Conservation (phyloP, 192 early-diverging fungal species). For the Umbelopsis vinacea region DNA sequence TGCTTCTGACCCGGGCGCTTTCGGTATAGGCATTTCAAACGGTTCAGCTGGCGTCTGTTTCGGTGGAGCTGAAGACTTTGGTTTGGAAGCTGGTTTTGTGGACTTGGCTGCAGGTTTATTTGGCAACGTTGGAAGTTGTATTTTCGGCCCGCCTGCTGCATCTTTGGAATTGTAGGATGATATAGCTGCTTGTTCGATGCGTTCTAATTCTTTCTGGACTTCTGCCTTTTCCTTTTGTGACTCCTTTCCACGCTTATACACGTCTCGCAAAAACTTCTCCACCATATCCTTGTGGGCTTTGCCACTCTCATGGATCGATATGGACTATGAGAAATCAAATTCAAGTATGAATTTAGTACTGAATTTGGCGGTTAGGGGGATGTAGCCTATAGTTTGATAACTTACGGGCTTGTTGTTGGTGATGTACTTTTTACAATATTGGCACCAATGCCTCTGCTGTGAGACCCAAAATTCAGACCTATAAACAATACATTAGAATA, state of each 20-base stretch:
- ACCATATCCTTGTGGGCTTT: conserved; percentile 86
- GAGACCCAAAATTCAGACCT: conserved; percentile 71
- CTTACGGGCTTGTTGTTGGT: conserved; percentile 83
- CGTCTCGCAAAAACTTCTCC: conserved; percentile 71
- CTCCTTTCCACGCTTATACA: conserved; percentile 60
- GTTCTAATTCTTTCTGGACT: conserved; percentile 64
- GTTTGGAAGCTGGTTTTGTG: conserved; percentile 11
- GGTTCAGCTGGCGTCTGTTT: neutral
- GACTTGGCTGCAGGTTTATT: neutral
- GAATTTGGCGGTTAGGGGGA: neutral
- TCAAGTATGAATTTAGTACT: neutral
- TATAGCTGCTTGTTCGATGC: conserved; percentile 61
- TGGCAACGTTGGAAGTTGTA: neutral
- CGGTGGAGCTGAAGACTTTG: conserved; percentile 12
- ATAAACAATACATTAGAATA: neutral
- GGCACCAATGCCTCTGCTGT: conserved; percentile 83
- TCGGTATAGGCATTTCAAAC: neutral
- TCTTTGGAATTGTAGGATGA: conserved; percentile 20
- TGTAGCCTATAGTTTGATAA: neutral
- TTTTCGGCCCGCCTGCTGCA: conserved; percentile 3
- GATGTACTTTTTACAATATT: conserved; percentile 83
- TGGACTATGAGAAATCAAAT: conserved; percentile 48
- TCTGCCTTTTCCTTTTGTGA: conserved; percentile 58
- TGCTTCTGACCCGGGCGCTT: neutral
- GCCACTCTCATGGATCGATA: conserved; percentile 74